phyloP scores from a whole-genome alignment of 495 filamentous ascomycete species.

The Xylaria acuta region DNA sequence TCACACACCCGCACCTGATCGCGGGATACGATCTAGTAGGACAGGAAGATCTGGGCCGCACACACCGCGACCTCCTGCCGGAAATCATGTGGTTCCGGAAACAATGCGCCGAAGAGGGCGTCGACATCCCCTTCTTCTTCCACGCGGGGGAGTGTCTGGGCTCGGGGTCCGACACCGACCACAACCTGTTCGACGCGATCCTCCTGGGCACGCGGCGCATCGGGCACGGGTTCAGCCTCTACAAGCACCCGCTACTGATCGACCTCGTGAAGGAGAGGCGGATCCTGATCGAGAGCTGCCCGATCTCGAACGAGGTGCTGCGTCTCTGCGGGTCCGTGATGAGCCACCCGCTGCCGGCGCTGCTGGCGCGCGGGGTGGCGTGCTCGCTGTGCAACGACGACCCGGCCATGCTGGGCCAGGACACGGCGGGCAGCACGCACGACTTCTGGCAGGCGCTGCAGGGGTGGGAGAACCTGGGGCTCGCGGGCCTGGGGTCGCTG shows the following conservation, averaged over 20 bases:
- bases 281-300: conserved; percentile 86
- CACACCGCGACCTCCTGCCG: conserved; percentile 77
- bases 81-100: conserved; percentile 93
- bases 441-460: conserved; percentile 94
- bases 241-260: conserved; percentile 88
- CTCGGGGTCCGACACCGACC: conserved; percentile 74
- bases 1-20: conserved; percentile 77
- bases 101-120: conserved; percentile 73
- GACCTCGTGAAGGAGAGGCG: conserved; percentile 86
- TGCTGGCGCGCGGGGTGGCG: conserved; percentile 82
- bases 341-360: conserved; percentile 79
- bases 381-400: conserved; percentile 85
- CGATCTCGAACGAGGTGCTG: conserved; percentile 83
- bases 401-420: conserved; percentile 80
- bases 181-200: conserved; percentile 90
- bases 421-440: conserved; percentile 76
- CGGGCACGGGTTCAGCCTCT: conserved; percentile 85
- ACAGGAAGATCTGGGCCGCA: conserved; percentile 78
- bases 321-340: conserved; percentile 77
- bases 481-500: conserved; percentile 80
- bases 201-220: conserved; percentile 87
- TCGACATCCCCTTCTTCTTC: conserved; percentile 95
- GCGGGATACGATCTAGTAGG: conserved; percentile 90
- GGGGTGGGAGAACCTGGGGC: conserved; percentile 81
- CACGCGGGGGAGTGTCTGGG: conserved; percentile 88